Base-by-base conservation (phyloP, 2,329 filamentous ascomycete genomes). In the Nakataea oryzae region DNA sequence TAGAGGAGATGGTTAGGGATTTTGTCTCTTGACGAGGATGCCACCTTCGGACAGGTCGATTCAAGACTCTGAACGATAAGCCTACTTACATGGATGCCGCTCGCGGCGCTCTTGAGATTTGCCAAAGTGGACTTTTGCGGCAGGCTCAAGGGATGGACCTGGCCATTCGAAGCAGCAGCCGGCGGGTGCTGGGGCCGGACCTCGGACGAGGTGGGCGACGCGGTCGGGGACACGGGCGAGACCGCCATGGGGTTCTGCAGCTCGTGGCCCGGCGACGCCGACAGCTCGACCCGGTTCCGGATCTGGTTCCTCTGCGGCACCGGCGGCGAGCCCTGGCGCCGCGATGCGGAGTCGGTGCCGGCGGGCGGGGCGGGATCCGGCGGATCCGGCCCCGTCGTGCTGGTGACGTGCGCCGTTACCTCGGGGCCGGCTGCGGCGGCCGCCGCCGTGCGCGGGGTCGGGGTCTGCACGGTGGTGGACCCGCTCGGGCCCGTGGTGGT, bases 391-490 rank as follows among this genome's bases (percentile, higher is more conserved):
- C 58, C 58, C 29, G 41, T 60, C 9, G 14, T 29, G 26, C 27
- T 41, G 21, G 58, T 60, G 12, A 60, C 54, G 26, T 60, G 58
- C 14, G 58, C 58, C 7, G 41, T 50, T 2, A 50, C 41, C 17
- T 50, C 41, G 17, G 41, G 41, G 41, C 41, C 41, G 41, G 5
- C 7, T 29, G 41, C 27, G 28, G 58, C 26, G 8, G 57, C 29
- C 30, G 57, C 32, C 57, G 57, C 29, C 12, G 28, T 58, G 21
- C 27, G 27, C 2, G 34, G n/a, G 6, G 41, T 54, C 17, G 58
- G 58, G 27, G 54, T 60, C 41, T 60, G 58, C 13, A 60, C 58
- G 21, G 58, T 60, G n/a, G 58, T 60, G n/a, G 58, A 60, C 27
- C 41, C 58, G 41, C 58, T 60, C 8, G 58, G 58, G 26, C 58